These are phyloP conservation scores for Mycena latifolia DNA, from an alignment of 768 basidiomycete genomes.

Conservation along the genomic window DNA sequence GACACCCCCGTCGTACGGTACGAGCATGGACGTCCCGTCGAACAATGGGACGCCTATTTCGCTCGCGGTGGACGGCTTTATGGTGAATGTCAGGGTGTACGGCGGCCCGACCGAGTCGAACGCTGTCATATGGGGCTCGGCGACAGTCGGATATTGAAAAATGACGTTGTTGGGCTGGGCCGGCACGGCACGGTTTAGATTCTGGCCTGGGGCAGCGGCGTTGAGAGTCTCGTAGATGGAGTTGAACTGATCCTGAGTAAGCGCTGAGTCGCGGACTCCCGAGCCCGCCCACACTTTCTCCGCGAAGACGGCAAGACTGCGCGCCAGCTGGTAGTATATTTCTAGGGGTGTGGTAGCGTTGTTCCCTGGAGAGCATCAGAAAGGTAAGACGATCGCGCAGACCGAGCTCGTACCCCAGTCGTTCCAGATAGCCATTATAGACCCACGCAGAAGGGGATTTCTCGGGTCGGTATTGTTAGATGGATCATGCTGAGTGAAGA, in stretches of 20 bases:
- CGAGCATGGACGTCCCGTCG: slow-evolving; percentile 27
- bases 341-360: slow-evolving; percentile 59
- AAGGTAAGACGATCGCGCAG: neutral
- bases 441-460: slow-evolving; percentile 45
- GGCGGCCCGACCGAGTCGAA: slow-evolving; percentile 57
- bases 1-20: slow-evolving; percentile 30
- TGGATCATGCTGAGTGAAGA: slow-evolving; percentile 44
- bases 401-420: slow-evolving; percentile 48
- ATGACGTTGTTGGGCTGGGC: slow-evolving; percentile 44
- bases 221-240: slow-evolving; percentile 50
- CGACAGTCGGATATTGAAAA: slow-evolving; percentile 40
- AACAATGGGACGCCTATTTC: slow-evolving; percentile 15
- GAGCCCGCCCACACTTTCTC: slow-evolving; percentile 61
- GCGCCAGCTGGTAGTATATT: slow-evolving; percentile 56
- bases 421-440: slow-evolving; percentile 55
- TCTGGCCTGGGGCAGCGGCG: slow-evolving; percentile 55
- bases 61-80: slow-evolving; percentile 42
- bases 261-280: slow-evolving; percentile 46
- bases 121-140: slow-evolving; percentile 41
- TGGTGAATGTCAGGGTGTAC: slow-evolving; percentile 54
- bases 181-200: slow-evolving; percentile 54
- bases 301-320: slow-evolving; percentile 53
- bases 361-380: slow-evolving; percentile 39
- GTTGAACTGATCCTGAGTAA: slow-evolving; percentile 52
- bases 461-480: slow-evolving; percentile 47